phyloP scores from a whole-genome alignment of 352 stramenopile species.

The Phytophthora sp. region DNA sequence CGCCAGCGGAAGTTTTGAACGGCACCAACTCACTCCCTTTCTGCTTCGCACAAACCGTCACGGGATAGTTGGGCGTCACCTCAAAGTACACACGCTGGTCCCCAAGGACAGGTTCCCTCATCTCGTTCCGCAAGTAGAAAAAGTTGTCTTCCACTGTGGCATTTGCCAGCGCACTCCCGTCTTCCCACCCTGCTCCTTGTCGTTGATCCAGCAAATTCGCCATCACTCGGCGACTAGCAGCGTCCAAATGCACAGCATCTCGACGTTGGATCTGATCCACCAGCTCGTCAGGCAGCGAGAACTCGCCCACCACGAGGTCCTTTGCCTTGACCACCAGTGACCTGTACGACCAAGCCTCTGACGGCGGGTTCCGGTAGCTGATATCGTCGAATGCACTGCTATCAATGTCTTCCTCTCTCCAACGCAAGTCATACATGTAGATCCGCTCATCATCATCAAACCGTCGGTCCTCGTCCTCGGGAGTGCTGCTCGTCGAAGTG shows the following conservation, averaged over 20 bases:
- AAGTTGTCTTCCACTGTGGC: constrained; percentile 64
- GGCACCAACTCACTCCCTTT: constrained; percentile 38
- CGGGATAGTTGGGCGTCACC: constrained; percentile 67
- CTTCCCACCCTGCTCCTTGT: constrained; percentile 47
- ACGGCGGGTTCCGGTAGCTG: constrained; percentile 66
- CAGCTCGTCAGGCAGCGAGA: constrained; percentile 55
- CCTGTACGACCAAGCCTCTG: constrained; percentile 59
- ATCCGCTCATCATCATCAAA: constrained; percentile 68
- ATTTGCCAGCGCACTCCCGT: constrained; percentile 51
- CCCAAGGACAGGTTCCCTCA: constrained; percentile 40
- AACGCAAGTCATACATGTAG: constrained; percentile 76
- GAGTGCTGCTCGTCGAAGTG: constrained; percentile 49
- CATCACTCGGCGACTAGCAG: constrained; percentile 57
- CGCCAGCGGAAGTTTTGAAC: constrained; percentile 48
- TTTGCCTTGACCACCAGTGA: constrained; percentile 40
- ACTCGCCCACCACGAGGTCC: constrained; percentile 66
- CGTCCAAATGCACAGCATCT: constrained; percentile 57
- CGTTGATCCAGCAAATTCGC: constrained; percentile 58
- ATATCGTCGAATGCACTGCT: constrained; percentile 65
- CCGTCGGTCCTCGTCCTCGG: constrained; percentile 51
- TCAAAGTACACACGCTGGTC: constrained; percentile 72
- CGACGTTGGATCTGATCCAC: constrained; percentile 74
- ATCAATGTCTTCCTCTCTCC: constrained; percentile 57
- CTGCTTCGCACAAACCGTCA: constrained; percentile 65
- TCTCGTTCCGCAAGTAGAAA: constrained; percentile 48